Evolutionary conservation across 257 asterid genomes (phyloP).

Genomic region (Ballota nigra): DNA sequence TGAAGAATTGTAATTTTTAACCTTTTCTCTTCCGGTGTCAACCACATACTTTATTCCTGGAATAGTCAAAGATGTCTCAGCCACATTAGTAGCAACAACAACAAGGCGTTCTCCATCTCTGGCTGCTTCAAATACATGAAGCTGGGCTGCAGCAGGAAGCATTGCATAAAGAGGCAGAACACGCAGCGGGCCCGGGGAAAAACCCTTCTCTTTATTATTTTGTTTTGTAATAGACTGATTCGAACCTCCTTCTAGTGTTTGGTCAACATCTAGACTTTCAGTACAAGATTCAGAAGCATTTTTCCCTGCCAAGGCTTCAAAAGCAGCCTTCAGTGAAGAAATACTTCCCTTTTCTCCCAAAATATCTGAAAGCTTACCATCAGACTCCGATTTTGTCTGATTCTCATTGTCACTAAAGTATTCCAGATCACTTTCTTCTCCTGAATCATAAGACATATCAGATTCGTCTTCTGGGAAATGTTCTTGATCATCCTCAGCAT

Average conservation of each 20-base stretch:
- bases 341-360: slow-evolving; percentile 45
- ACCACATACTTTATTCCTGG: slow-evolving; percentile 93
- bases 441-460: slow-evolving; percentile 56
- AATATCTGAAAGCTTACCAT: slow-evolving; percentile 36
- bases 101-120: slow-evolving; percentile 82
- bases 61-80: slow-evolving; percentile 95
- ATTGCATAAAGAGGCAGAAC: slow-evolving; percentile 91
- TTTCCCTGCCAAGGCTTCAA: slow-evolving; percentile 61
- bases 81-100: slow-evolving; percentile 94
- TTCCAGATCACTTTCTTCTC: slow-evolving; percentile 80
- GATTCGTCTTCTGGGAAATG: slow-evolving; percentile 55
- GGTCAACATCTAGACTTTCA: slow-evolving; percentile 26
- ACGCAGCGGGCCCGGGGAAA: slow-evolving; percentile 45
- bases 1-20: slow-evolving; percentile 68
- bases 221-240: slow-evolving; percentile 24
- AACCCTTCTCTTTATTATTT: slow-evolving; percentile 29
- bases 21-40: slow-evolving; percentile 93
- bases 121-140: slow-evolving; percentile 75
- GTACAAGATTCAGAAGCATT: slow-evolving; percentile 27
- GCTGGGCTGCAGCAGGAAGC: slow-evolving; percentile 95
- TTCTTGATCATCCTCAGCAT: slow-evolving; percentile 57
- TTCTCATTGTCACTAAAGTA: slow-evolving; percentile 43
- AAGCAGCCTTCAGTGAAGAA: slow-evolving; percentile 71
- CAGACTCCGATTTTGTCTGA: slow-evolving; percentile 39
- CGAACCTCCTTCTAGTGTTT: slow-evolving; percentile 31